These are phyloP conservation scores for Populus deltoides DNA, from an alignment of 345 rosid genomes.

Conservation along the genomic window DNA sequence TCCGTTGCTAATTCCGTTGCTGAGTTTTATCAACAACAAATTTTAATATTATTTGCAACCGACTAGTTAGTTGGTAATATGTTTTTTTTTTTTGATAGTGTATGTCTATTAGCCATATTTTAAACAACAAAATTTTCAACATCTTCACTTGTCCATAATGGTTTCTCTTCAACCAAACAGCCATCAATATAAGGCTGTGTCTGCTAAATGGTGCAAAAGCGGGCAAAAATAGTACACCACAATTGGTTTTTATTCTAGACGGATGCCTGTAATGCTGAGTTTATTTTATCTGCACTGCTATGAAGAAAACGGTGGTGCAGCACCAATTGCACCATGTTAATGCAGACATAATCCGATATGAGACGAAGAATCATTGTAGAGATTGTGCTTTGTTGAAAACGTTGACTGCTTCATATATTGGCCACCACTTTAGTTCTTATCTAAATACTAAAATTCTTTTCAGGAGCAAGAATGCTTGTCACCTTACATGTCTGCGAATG, in stretches of 20 bases:
- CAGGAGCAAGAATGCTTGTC: slow-evolving; percentile 81
- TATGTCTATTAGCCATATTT: no score
- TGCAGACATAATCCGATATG: background rate
- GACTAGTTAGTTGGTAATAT: no score
- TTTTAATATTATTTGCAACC: no score
- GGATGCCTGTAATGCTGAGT: background rate
- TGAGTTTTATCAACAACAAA: no score
- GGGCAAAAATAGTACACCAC: no score
- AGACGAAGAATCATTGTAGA: background rate
- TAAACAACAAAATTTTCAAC: no score
- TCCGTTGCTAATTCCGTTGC: no score
- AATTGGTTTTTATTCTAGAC: background rate
- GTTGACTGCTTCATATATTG: background rate
- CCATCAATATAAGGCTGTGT: background rate
- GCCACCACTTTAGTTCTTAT: background rate
- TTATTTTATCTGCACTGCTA: background rate
- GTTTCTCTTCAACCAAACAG: background rate
- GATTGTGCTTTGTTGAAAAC: background rate
- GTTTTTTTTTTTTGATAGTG: no score
- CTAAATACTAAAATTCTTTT: slow-evolving; percentile 8
- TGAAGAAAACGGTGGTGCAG: background rate
- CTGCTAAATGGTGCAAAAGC: background rate
- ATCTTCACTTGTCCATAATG: background rate
- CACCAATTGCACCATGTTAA: background rate
- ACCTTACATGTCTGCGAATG: slow-evolving; percentile 67